Conservation (phyloP, 2,329 filamentous ascomycete genomes). For the Periglandula ipomoeae region DNA sequence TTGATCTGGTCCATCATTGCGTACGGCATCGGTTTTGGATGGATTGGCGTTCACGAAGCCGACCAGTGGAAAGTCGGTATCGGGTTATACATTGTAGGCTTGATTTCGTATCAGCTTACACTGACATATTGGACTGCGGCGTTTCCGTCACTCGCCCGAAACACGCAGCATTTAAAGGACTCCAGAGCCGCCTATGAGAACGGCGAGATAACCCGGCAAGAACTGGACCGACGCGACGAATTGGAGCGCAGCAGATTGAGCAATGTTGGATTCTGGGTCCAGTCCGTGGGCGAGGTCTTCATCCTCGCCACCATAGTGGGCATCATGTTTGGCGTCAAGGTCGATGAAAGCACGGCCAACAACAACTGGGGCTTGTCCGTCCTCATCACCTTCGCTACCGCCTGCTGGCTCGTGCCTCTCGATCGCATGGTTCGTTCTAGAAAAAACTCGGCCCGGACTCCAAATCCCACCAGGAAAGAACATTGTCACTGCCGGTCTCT, state of each 20-base stretch:
- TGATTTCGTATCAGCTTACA: slow-evolving; percentile 58
- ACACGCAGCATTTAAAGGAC: slow-evolving; percentile 24
- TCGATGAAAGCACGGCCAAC: slow-evolving; percentile 46
- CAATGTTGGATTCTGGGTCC: slow-evolving; percentile 56
- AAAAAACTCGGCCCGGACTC: slow-evolving; percentile 53
- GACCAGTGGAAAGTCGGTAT: slow-evolving; percentile 51
- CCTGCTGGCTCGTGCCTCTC: slow-evolving; percentile 55
- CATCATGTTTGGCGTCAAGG: slow-evolving; percentile 51
- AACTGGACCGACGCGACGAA: slow-evolving; percentile 52
- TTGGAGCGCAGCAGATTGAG: slow-evolving; percentile 55
- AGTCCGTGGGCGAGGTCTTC: slow-evolving; percentile 51
- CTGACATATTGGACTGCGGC: slow-evolving; percentile 63
- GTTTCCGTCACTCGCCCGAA: slow-evolving; percentile 30
- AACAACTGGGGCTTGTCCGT: slow-evolving; percentile 61
- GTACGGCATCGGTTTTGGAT: slow-evolving; percentile 56
- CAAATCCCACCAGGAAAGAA: slow-evolving; percentile 28
- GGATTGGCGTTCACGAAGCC: slow-evolving; percentile 53
- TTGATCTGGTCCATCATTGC: slow-evolving; percentile 51
- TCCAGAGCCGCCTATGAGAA: slow-evolving; percentile 21
- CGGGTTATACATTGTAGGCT: slow-evolving; percentile 56
- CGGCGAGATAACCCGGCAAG: slow-evolving; percentile 43
- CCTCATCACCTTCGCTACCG: slow-evolving; percentile 55
- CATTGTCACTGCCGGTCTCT: slow-evolving; percentile 50
- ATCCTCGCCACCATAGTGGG: slow-evolving; percentile 58
- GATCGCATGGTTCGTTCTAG: slow-evolving; percentile 57